phyloP scores from a whole-genome alignment of 73 alveolate genomes.

The Strombidium stylifer region DNA sequence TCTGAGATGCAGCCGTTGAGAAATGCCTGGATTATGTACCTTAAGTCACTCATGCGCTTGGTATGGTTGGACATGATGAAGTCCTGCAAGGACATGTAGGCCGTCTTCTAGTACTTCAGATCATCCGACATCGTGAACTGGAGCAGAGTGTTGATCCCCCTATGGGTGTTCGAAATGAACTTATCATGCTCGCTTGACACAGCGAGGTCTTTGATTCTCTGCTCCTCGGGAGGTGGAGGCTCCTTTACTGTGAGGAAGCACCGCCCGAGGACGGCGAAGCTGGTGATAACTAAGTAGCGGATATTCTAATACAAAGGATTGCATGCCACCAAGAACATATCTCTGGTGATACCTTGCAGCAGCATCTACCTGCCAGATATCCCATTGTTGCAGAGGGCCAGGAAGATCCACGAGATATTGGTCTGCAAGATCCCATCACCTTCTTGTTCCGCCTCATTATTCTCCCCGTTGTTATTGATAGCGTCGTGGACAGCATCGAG shows the following conservation, averaged over 20 bases:
- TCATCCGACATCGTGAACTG: slow-evolving; percentile 45
- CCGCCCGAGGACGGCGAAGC: slow-evolving; percentile 65
- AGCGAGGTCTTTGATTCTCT: slow-evolving; percentile 54
- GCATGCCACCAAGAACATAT: slow-evolving; percentile 64
- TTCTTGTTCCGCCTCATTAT: too few relatives aligned
- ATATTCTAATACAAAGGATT: slow-evolving; percentile 54
- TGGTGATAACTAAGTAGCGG: slow-evolving; percentile 62
- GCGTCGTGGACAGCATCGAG: too few relatives aligned
- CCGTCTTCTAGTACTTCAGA: slow-evolving; percentile 13
- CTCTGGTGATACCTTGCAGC: slow-evolving; percentile 65
- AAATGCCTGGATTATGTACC: slow-evolving; percentile 51
- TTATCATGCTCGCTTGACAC: slow-evolving; percentile 49
- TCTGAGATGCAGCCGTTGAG: slow-evolving; percentile 48
- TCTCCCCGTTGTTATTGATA: too few relatives aligned
- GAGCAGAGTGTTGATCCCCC: slow-evolving; percentile 36
- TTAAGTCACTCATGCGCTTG: slow-evolving; percentile 14
- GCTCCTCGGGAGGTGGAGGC: slow-evolving; percentile 8
- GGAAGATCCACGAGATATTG: slow-evolving; percentile 63
- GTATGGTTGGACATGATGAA: slow-evolving; percentile 53
- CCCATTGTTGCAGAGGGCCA: slow-evolving; percentile 63
- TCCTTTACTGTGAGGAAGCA: slow-evolving; percentile 27
- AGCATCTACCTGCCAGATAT: slow-evolving; percentile 70
- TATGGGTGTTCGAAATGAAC: slow-evolving; percentile 33
- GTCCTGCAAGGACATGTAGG: slow-evolving; percentile 64
- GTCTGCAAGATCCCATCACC: slow-evolving; percentile 44